Base-by-base conservation (phyloP, 2,329 filamentous ascomycete genomes). In the Trichoderma endophyticum region DNA sequence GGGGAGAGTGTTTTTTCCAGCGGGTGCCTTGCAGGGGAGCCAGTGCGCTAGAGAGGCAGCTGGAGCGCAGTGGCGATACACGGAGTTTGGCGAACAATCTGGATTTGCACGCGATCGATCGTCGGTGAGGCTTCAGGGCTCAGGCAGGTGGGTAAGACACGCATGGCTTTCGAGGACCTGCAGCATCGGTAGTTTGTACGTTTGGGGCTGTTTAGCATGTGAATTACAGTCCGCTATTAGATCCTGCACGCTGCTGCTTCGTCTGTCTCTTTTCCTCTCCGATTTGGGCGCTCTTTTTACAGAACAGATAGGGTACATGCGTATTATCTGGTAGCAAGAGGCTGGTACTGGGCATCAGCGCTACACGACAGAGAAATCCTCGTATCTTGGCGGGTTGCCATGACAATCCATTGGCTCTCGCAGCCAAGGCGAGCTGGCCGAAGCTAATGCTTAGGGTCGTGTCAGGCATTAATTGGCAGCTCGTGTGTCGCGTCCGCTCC, bases 401-500 rank as follows among this genome's bases (percentile, higher is more conserved):
- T 51, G 71, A 70, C 67, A 32, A 72, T 72, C 61, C 43, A 28
- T 28, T 65, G 71, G 51, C 36, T 48, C 30, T 63, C 66, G 8
- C 24, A 14, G 21, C 60, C 66, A 39, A 70, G 65, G 68, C 39
- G 51, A 51, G 65, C 65, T 57, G 64, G 56, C 34, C 36, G 62
- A 24, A 39, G 71, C 71, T 70, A 70, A 63, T 57, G 64, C 65
- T 48, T 56, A 51, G 39, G 39, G 43, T 72, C 67, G 66, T 72
- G 71, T 72, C 71, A 72, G 48, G 67, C 65, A 70, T 72, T 72
- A 72, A 70, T 72, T 70, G 71, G 65, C 54, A 66, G 48, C 39
- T 51, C 8, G 14, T 68, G 36, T 12, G 51, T 30, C 34, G 32
- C 34, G 51, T 30, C 39, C 39, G 24, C 34, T 59, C 11, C 18